Evolutionary conservation across 2,329 filamentous ascomycete genomes (phyloP), one percentile per base, ranked within the genome.

Genomic region (Aspergillus fumigatus): DNA sequence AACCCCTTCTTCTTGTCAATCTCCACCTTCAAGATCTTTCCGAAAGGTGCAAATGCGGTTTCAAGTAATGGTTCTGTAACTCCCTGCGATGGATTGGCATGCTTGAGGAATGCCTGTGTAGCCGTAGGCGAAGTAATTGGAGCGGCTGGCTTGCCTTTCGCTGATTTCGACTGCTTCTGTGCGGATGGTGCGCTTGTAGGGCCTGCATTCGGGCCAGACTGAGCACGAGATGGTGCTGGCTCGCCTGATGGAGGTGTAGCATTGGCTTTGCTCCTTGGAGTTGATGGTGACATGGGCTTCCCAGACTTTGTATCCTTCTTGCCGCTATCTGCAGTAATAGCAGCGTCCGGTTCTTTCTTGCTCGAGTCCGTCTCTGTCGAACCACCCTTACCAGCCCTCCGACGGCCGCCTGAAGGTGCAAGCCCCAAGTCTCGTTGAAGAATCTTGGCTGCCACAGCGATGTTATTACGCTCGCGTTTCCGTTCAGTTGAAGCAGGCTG

Each of bases 1-100:
- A 96, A 96, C 0, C 92, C 92, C 73, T 97, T 97, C 67, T 92
- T 89, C 73, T 92, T 92, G 70, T 97, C 93, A 53, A 97, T 93
- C 66, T 97, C 93, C 19, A 96, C 90, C 62, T 85, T 88, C 0
- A 84, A 84, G 48, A 97, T 84, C 1, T 83, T 73, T 1, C 93
- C 93, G 65, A 91, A 96, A 0, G 77, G 74, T 48, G 86, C 82
- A 69, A 97, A 85, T 0, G 89, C 86, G 63, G 88, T 83, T 65
- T 88, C 86, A 1, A 97, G 84, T 0, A 92, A 75, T 0, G 87
- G 78, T 68, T 97, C 93, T 0, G 91, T 97, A 49, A 97, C 89
- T 14, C 93, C 93, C 70, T 97, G 93, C 0, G 92, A 94, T 10
- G 90, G 85, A 69, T 95, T 96, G 52, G 88, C 88, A 65, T 92